A percentile compares a stretch with the other conserved stretches of the same genome.
These are phyloP conservation scores for Penicillium crystallinum DNA, from an alignment of 495 filamentous ascomycete species.

Conservation along the genomic window DNA sequence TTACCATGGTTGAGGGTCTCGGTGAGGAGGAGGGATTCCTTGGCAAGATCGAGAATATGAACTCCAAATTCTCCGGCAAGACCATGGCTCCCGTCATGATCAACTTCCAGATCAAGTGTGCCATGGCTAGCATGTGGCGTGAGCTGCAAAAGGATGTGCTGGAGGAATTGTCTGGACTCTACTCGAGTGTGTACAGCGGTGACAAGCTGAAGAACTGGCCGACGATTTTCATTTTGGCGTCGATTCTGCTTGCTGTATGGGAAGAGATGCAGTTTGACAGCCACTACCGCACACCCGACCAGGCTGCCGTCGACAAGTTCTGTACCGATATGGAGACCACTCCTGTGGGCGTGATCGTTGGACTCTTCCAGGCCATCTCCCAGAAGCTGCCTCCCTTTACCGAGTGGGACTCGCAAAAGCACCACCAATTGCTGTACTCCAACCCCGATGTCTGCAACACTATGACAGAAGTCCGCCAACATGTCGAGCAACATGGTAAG, in stretches of 20 bases:
- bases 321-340: constrained; percentile 91
- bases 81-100: constrained; percentile 92
- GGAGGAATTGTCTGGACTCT: constrained; percentile 82
- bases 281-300: constrained; percentile 84
- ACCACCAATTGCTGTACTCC: constrained; percentile 79
- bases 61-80: constrained; percentile 79
- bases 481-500: constrained; percentile 87
- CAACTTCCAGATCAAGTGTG: constrained; percentile 96
- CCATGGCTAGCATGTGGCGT: constrained; percentile 92
- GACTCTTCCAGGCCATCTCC: constrained; percentile 91
- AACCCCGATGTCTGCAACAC: constrained; percentile 87
- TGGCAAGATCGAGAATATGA: constrained; percentile 72
- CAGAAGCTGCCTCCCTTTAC: constrained; percentile 85
- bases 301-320: constrained; percentile 79
- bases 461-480: constrained; percentile 85
- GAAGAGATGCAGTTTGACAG: constrained; percentile 97
- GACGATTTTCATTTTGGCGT: constrained; percentile 91
- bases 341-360: constrained; percentile 89
- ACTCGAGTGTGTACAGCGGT: constrained; percentile 88
- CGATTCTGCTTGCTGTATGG: constrained; percentile 86
- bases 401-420: constrained; percentile 86
- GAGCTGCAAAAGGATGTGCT: constrained; percentile 90
- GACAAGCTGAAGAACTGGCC: constrained; percentile 96
- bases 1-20: constrained; percentile 85
- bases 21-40: constrained; percentile 71